A percentile compares a stretch with the other conserved stretches of the same genome.
Evolutionary conservation across 805 yeast species (phyloP).

Genomic region (Starmera dryadoides): DNA sequence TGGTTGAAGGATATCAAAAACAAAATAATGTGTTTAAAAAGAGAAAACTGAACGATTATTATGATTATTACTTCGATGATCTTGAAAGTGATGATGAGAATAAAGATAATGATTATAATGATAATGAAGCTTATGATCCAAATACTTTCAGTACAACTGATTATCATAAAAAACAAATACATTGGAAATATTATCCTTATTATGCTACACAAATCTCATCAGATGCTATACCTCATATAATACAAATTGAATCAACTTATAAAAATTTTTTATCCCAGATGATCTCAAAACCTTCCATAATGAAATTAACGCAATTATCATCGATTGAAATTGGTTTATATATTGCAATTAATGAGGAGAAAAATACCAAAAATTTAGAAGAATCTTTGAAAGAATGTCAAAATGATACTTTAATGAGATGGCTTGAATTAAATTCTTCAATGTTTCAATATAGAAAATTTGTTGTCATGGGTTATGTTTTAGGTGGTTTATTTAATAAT

Average conservation of each 20-base stretch:
- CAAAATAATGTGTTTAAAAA: not conserved
- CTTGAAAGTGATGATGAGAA: not conserved
- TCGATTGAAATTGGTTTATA: slow-evolving; percentile 6
- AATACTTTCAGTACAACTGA: not conserved
- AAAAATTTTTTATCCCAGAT: not conserved
- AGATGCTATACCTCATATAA: not conserved
- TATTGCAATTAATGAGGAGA: slow-evolving; percentile 4
- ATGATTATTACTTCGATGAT: not conserved
- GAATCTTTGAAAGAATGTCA: not conserved
- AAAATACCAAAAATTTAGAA: not conserved
- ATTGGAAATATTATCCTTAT: not conserved
- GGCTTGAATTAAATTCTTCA: slow-evolving; percentile 5
- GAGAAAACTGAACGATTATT: not conserved
- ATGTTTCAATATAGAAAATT: slow-evolving; percentile 3
- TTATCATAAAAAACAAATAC: not conserved
- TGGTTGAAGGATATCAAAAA: not conserved
- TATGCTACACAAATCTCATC: not conserved
- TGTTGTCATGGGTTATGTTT: slow-evolving; percentile 11
- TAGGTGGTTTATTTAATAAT: slow-evolving; percentile 6
- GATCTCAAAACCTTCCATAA: not conserved
- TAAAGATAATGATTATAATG: not conserved
- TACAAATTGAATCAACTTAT: not conserved
- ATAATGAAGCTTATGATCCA: not conserved
- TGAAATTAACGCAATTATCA: slow-evolving; percentile 3
- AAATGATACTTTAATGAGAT: not conserved